Evolutionary conservation across 2,329 filamentous ascomycete species (phyloP).

Genomic region (Alternaria gaisen): DNA sequence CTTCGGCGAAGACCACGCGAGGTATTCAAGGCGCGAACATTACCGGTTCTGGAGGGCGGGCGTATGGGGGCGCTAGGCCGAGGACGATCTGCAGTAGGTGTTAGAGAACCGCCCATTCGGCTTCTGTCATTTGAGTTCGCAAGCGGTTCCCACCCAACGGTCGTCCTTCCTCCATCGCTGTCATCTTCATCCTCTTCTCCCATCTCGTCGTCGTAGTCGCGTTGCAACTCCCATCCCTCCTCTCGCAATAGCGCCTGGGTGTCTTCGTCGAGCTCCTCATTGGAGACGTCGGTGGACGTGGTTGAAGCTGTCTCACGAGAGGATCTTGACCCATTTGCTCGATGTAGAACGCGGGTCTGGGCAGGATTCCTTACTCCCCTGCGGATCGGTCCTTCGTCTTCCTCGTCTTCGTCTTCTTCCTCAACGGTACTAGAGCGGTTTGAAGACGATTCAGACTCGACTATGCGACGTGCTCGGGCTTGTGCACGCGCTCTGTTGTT

Average conservation of each 20-base stretch:
- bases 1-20: slow-evolving; percentile 51
- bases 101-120: slow-evolving; percentile 57
- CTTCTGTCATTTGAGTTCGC: slow-evolving; percentile 56
- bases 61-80: slow-evolving; percentile 52
- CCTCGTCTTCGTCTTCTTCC: slow-evolving; percentile 50
- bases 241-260: slow-evolving; percentile 47
- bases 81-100: slow-evolving; percentile 58
- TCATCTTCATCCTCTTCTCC: slow-evolving; percentile 50
- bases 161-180: slow-evolving; percentile 55
- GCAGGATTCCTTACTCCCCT: slow-evolving; percentile 43
- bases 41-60: slow-evolving; percentile 50
- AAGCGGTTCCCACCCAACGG: slow-evolving; percentile 57
- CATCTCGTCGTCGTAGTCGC: slow-evolving; percentile 52
- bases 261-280: slow-evolving; percentile 51
- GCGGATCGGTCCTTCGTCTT: slow-evolving; percentile 48
- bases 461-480: slow-evolving; percentile 45
- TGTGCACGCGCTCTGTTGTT: slow-evolving; percentile 31
- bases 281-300: slow-evolving; percentile 47
- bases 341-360: slow-evolving; percentile 41
- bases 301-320: slow-evolving; percentile 43
- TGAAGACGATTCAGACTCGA: slow-evolving; percentile 52
- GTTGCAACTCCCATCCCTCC: slow-evolving; percentile 51
- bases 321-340: slow-evolving; percentile 47
- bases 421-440: slow-evolving; percentile 46
- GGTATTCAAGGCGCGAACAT: slow-evolving; percentile 44